Conservation (phyloP, 78 protist species). For the Guillardia theta region DNA sequence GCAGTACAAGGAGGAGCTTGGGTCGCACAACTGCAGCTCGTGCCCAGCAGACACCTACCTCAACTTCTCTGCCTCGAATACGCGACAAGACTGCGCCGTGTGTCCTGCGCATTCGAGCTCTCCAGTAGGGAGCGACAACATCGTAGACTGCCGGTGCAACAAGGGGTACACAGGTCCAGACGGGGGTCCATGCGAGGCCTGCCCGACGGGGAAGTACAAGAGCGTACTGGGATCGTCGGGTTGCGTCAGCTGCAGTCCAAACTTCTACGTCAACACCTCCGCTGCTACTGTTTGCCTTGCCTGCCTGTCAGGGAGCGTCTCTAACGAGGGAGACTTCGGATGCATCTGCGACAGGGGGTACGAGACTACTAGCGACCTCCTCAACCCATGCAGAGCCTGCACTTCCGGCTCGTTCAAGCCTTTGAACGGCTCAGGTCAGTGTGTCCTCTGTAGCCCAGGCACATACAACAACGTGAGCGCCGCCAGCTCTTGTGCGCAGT, state of each 20-base stretch:
- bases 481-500: too few relatives aligned
- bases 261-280: too few relatives aligned
- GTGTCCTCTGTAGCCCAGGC: too few relatives aligned
- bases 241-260: too few relatives aligned
- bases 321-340: too few relatives aligned
- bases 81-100: neutral
- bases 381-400: neutral
- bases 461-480: too few relatives aligned
- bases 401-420: too few relatives aligned
- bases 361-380: neutral
- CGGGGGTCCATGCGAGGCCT: neutral
- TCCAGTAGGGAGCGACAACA: neutral
- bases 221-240: too few relatives aligned
- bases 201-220: neutral
- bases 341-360: neutral
- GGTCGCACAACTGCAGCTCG: neutral
- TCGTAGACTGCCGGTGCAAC: neutral
- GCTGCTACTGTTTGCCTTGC: too few relatives aligned
- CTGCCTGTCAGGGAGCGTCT: too few relatives aligned
- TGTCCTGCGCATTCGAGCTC: neutral
- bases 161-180: neutral
- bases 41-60: neutral
- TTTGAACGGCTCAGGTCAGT: too few relatives aligned
- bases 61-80: neutral
- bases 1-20: neutral